A percentile compares a stretch with the other conserved stretches of the same genome.
Conservation (phyloP, 176 grass and related monocot species). For the Echinochloa phyllopogon region DNA sequence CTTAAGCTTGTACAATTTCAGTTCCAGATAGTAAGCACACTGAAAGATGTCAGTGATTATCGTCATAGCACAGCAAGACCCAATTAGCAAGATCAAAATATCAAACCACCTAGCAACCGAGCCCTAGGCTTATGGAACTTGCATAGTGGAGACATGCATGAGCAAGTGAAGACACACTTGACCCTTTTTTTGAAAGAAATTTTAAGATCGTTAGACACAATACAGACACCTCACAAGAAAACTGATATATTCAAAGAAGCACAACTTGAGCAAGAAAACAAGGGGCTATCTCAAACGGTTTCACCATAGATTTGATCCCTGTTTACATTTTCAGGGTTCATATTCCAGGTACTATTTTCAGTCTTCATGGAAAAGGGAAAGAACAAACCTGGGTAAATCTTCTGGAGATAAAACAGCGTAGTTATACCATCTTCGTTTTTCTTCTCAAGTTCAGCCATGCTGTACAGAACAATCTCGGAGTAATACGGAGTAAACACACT, state of each 20-base stretch:
- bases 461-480: slow-evolving; percentile 90
- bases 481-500: slow-evolving; percentile 98
- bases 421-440: slow-evolving; percentile 98
- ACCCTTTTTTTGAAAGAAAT: not conserved
- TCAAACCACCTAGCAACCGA: not conserved
- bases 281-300: not conserved
- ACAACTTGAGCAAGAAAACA: slow-evolving; percentile 26
- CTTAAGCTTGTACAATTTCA: not conserved
- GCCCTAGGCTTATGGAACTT: not conserved
- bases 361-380: slow-evolving; percentile 11
- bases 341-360: not conserved
- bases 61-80: not conserved
- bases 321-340: not conserved
- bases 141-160: not conserved
- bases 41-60: not conserved
- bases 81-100: not conserved
- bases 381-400: slow-evolving; percentile 88
- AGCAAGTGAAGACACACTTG: not conserved
- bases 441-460: slow-evolving; percentile 73
- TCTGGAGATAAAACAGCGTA: slow-evolving; percentile 92
- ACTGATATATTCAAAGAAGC: not conserved
- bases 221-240: not conserved
- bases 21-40: not conserved
- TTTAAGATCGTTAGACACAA: not conserved
- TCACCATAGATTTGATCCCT: not conserved